Base-by-base conservation (phyloP, 805 yeast genomes). In the Starmerella riodocensis region DNA sequence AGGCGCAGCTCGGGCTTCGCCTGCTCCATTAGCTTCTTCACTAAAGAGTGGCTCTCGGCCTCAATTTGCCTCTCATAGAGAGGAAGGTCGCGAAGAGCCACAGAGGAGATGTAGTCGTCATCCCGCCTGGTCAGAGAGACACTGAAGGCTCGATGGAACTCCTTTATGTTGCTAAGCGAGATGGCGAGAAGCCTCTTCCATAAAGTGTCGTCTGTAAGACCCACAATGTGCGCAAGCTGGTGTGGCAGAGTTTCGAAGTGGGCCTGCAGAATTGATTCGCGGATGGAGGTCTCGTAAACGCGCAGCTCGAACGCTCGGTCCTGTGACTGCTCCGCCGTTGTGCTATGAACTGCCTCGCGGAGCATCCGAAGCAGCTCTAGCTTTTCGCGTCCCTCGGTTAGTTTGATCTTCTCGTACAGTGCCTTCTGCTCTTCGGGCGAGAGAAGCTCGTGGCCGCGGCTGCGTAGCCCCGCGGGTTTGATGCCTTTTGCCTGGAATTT, bases 361-460 rank as follows among this genome's bases (percentile, higher is more conserved):
- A 46, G 40, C 4, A 39, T 27, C 4, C 49, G 41, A 1, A 46
- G 36, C 6, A 17, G 25, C 8, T 27, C 26, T 1, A 46, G 40
- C 29, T 40, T 12, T 16, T 26, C n/a, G 3, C 7, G 19, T 1
- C 40, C 28, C 4, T 26, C 11, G 20, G 34, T 34, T 14, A 8
- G 13, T 8, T 22, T 3, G 25, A 46, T 24, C 4, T 26, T 26
- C 3, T 16, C 33, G 20, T 35, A 34, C 16, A 45, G 41, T 6
- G 13, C 21, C 17, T 28, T n/a, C 29, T 45, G 48, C 22, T 46
- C 50, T 1, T 9, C 17, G 4, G 16, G 2, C 4, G 36, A 29
- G 14, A 46, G 34, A 17, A 27, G 27, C 1, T 43, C 30, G 23
- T 35, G 29, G 16, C 50, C 50, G 2, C 45, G 32, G 32, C 50